Evolutionary conservation across 345 rosid genomes (phyloP).

Genomic region (Hypericum androsaemum): DNA sequence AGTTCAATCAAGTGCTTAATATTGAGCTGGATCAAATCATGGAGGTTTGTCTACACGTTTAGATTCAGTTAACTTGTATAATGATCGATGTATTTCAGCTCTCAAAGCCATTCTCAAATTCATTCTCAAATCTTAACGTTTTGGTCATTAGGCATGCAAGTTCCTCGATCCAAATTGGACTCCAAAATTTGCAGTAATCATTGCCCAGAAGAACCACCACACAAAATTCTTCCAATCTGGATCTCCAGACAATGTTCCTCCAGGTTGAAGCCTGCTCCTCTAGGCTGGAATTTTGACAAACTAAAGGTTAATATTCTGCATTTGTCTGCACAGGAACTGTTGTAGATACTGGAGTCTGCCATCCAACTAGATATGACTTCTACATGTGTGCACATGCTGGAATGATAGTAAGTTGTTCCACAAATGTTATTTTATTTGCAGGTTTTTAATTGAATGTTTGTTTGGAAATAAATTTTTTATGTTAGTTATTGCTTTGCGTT

Average conservation of each 20-base stretch:
- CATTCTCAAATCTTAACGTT: background rate
- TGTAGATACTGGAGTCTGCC: constrained; percentile 71
- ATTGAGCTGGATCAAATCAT: constrained; percentile 75
- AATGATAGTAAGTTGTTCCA: constrained; percentile 40
- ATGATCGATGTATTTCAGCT: background rate
- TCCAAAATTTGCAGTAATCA: constrained; percentile 71
- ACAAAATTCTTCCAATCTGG: constrained; percentile 62
- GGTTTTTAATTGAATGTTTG: no score
- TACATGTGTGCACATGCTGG: constrained; percentile 90
- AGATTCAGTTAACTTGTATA: background rate
- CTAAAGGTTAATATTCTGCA: background rate
- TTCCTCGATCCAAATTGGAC: constrained; percentile 43
- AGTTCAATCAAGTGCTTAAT: constrained; percentile 77
- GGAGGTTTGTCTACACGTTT: constrained; percentile 33
- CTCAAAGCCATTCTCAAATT: background rate
- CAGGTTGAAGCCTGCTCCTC: constrained; percentile 36
- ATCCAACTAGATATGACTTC: constrained; percentile 78
- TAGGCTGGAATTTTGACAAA: background rate
- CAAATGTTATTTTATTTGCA: background rate
- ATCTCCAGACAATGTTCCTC: constrained; percentile 70
- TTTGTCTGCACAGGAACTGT: constrained; percentile 49
- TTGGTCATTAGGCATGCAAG: constrained; percentile 53
- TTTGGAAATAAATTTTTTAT: background rate
- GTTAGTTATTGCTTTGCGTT: background rate
- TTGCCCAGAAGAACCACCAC: constrained; percentile 89